These are phyloP conservation scores for Balamuthia mandrillaris DNA, from an alignment of 208 protist species.

Conservation along the genomic window DNA sequence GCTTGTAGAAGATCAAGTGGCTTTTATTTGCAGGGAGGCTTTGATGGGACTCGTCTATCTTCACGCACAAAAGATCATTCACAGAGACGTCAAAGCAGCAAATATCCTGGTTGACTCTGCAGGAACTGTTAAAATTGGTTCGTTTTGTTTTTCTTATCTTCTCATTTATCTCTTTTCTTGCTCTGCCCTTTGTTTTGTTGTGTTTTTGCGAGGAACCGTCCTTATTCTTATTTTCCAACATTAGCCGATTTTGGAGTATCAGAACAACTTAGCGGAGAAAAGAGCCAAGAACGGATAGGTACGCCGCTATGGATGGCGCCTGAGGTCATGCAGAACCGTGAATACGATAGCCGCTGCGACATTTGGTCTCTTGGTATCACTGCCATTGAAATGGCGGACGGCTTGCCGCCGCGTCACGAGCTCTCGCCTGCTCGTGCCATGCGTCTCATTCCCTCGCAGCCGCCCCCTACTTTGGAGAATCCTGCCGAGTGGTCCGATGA, in stretches of 20 bases:
- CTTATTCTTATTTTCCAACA: conserved; percentile 48
- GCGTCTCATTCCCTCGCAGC: conserved; percentile 67
- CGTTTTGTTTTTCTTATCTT: too few species aligned
- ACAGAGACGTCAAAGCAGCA: neutral
- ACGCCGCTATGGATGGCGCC: conserved; percentile 43
- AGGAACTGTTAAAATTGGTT: neutral
- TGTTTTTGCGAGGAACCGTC: neutral
- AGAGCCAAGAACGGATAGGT: neutral
- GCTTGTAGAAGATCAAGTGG: neutral
- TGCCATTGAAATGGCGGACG: neutral
- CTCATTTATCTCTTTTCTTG: neutral
- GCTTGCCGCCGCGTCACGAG: neutral
- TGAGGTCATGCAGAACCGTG: conserved; percentile 50
- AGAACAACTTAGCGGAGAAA: neutral
- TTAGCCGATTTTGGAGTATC: conserved; percentile 33
- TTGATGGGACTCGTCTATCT: conserved; percentile 59
- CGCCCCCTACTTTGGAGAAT: conserved; percentile 64
- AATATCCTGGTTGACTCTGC: neutral
- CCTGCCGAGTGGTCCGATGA: conserved; percentile 45
- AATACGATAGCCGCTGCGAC: conserved; percentile 59
- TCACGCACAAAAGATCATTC: conserved; percentile 53
- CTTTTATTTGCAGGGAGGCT: neutral
- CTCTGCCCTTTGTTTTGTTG: neutral
- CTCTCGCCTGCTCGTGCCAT: conserved; percentile 71
- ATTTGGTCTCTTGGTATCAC: conserved; percentile 83